A percentile compares a stretch with the other conserved stretches of the same genome.
phyloP scores from a whole-genome alignment of 257 asterid genomes.

The Gentiana straminea region DNA sequence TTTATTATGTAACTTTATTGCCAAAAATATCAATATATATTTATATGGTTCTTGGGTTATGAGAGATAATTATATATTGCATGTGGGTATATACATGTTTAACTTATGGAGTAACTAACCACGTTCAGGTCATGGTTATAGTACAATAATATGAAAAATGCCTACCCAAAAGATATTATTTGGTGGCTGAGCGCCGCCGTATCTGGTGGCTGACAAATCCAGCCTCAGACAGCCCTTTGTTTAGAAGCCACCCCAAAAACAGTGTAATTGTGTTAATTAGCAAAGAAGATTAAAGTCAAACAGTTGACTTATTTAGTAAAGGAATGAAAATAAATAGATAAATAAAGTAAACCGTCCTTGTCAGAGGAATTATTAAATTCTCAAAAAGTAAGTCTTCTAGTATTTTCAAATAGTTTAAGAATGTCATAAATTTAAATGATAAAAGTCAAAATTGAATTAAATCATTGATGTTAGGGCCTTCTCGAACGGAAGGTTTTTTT shows the following conservation, averaged over 20 bases:
- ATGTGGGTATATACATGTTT: not conserved
- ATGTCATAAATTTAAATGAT: too few species aligned
- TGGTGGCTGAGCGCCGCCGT: constrained; percentile 2
- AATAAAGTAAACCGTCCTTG: constrained; percentile 6
- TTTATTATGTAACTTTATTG: too few species aligned
- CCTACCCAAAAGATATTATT: not conserved
- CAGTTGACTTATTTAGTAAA: constrained; percentile 19
- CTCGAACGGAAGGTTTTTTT: too few species aligned
- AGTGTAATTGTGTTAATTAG: not conserved
- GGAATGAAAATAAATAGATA: constrained; percentile 1
- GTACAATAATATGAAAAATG: not conserved
- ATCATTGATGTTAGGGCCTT: too few species aligned
- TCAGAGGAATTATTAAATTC: too few species aligned
- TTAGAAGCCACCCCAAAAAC: not conserved
- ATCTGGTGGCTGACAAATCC: not conserved
- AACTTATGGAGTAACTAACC: not conserved
- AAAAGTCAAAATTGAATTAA: too few species aligned
- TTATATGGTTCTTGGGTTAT: too few species aligned
- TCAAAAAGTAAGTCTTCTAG: too few species aligned
- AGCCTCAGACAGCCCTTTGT: constrained; percentile 5
- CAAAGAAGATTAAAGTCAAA: constrained; percentile 15
- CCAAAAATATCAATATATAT: too few species aligned
- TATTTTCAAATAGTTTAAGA: too few species aligned
- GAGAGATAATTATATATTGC: not conserved
- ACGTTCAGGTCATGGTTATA: too few species aligned